phyloP scores from a whole-genome alignment of 106 monocot species.

The Apostasia shenzhenica region DNA sequence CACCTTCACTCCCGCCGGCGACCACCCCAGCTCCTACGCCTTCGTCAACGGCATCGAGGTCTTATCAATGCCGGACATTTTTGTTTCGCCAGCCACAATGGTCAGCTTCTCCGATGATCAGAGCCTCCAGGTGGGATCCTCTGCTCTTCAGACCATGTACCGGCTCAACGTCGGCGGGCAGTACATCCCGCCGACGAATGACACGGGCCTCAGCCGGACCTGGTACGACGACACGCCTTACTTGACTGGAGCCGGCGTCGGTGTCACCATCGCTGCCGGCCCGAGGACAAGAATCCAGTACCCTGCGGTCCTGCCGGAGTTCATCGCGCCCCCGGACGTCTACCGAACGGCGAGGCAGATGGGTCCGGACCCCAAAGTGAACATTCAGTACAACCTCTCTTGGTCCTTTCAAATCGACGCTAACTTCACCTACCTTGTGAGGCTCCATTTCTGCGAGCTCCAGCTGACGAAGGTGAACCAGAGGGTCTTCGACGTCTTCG shows the following conservation, averaged over 20 bases:
- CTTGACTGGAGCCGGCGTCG: constrained; percentile 5
- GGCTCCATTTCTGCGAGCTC: constrained; percentile 89
- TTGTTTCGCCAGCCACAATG: constrained; percentile 11
- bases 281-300: constrained; percentile 26
- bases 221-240: constrained; percentile 23
- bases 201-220: constrained; percentile 14
- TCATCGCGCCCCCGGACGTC: constrained; percentile 44
- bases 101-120: constrained; percentile 37
- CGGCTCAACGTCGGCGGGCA: constrained; percentile 56
- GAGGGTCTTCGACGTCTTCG: constrained; percentile 67
- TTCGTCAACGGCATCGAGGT: constrained; percentile 94
- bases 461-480: constrained; percentile 50
- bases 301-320: constrained; percentile 17
- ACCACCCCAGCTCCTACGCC: constrained; percentile 44
- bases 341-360: constrained; percentile 63
- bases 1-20: constrained; percentile 53
- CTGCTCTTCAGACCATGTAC: constrained; percentile 59
- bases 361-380: constrained; percentile 70
- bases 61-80: constrained; percentile 68
- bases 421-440: constrained; percentile 77
- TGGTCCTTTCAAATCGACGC: constrained; percentile 74
- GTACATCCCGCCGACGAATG: constrained; percentile 17
- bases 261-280: background rate
- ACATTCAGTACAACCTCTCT: constrained; percentile 72
- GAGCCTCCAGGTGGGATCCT: constrained; percentile 11